Conservation (phyloP, 345 rosid genomes). For the Rhizophora mangle region DNA sequence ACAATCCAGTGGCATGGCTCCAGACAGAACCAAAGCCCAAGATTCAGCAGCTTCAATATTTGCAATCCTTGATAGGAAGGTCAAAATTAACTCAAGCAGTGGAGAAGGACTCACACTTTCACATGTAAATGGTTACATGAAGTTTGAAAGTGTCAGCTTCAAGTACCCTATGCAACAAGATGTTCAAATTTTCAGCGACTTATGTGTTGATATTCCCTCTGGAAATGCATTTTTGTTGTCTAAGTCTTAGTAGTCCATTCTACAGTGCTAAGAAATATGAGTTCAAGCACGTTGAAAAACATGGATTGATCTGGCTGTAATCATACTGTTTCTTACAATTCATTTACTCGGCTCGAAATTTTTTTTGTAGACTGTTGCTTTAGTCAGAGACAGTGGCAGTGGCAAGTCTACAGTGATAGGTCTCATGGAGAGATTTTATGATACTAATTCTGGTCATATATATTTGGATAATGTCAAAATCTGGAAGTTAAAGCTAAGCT, state of each 20-base stretch:
- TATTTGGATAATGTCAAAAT: constrained; percentile 40
- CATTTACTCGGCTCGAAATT: not conserved
- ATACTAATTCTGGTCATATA: constrained; percentile 59
- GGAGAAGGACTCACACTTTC: constrained; percentile 51
- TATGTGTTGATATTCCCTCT: constrained; percentile 57
- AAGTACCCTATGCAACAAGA: constrained; percentile 66
- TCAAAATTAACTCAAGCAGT: constrained; percentile 65
- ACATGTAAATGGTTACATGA: constrained; percentile 52
- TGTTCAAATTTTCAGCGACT: constrained; percentile 61
- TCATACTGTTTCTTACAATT: not conserved
- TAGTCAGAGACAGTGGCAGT: constrained; percentile 77
- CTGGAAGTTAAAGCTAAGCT: constrained; percentile 43
- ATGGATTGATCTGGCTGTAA: not conserved
- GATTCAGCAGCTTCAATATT: no score
- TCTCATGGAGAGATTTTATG: constrained; percentile 65
- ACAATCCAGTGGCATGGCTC: no score
- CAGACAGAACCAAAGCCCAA: no score
- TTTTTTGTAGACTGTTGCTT: constrained; percentile 51
- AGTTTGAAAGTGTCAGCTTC: constrained; percentile 66
- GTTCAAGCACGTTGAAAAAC: not conserved
- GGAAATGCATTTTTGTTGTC: constrained; percentile 53
- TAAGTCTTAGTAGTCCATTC: no score
- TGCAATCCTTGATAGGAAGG: no score
- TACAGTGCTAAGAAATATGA: not conserved
- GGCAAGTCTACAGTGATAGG: constrained; percentile 74